These are phyloP conservation scores for Yamadazyma tumulicola DNA, from an alignment of 805 yeast species.

Conservation along the genomic window DNA sequence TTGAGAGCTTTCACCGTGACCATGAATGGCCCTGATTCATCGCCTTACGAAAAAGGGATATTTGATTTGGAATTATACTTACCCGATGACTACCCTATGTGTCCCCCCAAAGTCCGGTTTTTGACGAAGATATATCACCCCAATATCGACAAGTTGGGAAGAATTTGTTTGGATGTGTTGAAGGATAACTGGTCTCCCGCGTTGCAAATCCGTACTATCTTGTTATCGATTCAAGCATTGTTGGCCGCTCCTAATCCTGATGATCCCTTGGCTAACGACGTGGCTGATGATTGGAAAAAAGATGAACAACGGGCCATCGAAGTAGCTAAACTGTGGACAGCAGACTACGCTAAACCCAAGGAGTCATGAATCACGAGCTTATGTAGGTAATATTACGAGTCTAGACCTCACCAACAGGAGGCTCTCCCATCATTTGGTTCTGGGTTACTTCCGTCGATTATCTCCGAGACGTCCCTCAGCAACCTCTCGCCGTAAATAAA, in stretches of 20 bases:
- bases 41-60: slow-evolving; percentile 82
- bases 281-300: slow-evolving; percentile 93
- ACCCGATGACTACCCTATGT: slow-evolving; percentile 98
- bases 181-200: slow-evolving; percentile 99
- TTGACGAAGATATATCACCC: slow-evolving; percentile 94
- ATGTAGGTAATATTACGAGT: no score
- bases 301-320: slow-evolving; percentile 76
- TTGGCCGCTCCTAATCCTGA: slow-evolving; percentile 97
- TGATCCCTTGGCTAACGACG: slow-evolving; percentile 97
- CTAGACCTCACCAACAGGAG: no score
- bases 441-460: no score
- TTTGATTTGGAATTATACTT: slow-evolving; percentile 82
- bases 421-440: no score
- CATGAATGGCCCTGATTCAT: slow-evolving; percentile 84
- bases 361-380: no score
- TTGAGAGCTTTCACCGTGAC: slow-evolving; percentile 89
- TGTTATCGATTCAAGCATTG: slow-evolving; percentile 88
- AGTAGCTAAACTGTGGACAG: slow-evolving; percentile 78
- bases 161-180: slow-evolving; percentile 92
- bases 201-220: slow-evolving; percentile 86
- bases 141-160: slow-evolving; percentile 89
- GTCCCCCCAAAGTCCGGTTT: slow-evolving; percentile 93
- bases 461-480: no score
- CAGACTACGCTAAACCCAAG: slow-evolving; percentile 45
- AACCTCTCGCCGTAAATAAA: no score